Evolutionary conservation across 2,329 filamentous ascomycete genomes (phyloP).

Genomic region (Ophiosphaerella narmari): DNA sequence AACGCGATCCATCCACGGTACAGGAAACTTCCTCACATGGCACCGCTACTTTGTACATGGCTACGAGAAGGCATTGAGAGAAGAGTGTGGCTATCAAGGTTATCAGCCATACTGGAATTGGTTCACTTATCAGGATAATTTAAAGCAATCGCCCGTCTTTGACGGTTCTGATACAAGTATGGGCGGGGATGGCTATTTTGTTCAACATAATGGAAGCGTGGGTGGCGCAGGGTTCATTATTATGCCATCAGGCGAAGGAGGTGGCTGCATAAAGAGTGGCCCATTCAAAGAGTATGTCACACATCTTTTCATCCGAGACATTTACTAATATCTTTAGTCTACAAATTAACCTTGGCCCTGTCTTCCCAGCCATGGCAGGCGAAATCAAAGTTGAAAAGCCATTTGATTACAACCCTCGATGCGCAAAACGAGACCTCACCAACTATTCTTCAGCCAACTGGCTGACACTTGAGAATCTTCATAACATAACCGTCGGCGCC

Average conservation of each 20-base stretch:
- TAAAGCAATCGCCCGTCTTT: constrained; percentile 6
- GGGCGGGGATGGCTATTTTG: constrained; percentile 23
- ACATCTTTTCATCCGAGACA: background rate
- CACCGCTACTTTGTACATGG: constrained; percentile 44
- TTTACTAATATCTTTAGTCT: constrained; percentile 1
- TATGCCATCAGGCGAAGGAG: constrained; percentile 18
- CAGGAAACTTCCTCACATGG: constrained; percentile 34
- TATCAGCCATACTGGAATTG: constrained; percentile 30
- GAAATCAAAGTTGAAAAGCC: constrained; percentile 14
- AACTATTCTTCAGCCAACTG: constrained; percentile 18
- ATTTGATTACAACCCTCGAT: constrained; percentile 34
- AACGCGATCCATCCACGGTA: constrained; percentile 21
- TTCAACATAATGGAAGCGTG: constrained; percentile 25
- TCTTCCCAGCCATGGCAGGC: constrained; percentile 14
- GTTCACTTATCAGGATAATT: background rate
- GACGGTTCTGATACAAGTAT: constrained; percentile 44
- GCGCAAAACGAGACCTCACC: constrained; percentile 41
- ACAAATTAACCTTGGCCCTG: constrained; percentile 29
- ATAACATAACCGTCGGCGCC: constrained; percentile 57
- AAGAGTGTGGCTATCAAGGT: constrained; percentile 46
- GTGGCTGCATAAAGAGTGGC: constrained; percentile 27
- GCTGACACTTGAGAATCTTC: constrained; percentile 36
- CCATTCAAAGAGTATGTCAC: constrained; percentile 33
- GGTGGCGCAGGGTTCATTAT: constrained; percentile 13
- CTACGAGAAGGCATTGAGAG: constrained; percentile 44